These are phyloP conservation scores for Medicago ruthenica DNA, from an alignment of 306 rosid genomes.

Conservation along the genomic window DNA sequence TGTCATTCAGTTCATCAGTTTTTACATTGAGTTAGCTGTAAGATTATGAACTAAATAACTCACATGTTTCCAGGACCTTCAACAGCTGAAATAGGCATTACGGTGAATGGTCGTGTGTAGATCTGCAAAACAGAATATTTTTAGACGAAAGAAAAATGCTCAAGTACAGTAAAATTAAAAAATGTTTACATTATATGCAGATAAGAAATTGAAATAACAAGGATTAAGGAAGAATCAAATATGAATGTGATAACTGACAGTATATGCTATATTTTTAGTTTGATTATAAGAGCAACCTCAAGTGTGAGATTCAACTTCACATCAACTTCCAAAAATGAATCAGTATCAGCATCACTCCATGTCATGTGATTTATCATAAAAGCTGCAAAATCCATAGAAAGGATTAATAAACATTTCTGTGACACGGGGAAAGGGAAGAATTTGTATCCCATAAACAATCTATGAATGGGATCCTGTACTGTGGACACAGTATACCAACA, in stretches of 20 bases:
- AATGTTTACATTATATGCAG: constrained; percentile 3
- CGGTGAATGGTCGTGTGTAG: constrained; percentile 80
- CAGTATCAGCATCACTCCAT: constrained; percentile 61
- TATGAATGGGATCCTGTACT: no score
- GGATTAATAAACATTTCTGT: constrained; percentile 25
- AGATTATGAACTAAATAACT: constrained; percentile 49
- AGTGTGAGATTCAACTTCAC: constrained; percentile 74
- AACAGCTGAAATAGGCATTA: constrained; percentile 80
- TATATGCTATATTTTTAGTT: neutral
- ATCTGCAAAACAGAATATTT: constrained; percentile 59
- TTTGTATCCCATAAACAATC: no score
- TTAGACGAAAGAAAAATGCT: neutral
- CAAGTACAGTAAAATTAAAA: constrained; percentile 6
- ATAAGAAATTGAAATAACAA: constrained; percentile 7
- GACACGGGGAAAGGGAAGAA: no score
- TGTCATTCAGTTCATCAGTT: neutral
- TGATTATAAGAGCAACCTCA: constrained; percentile 63
- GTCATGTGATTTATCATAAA: constrained; percentile 80
- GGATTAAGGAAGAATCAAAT: neutral
- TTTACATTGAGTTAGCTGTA: neutral
- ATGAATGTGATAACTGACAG: neutral
- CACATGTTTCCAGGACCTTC: constrained; percentile 92
- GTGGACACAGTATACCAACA: no score
- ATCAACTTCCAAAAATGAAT: constrained; percentile 77
- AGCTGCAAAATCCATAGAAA: constrained; percentile 60